Base-by-base conservation (phyloP, 257 asterid genomes). In the Fraxinus quadrangulata region DNA sequence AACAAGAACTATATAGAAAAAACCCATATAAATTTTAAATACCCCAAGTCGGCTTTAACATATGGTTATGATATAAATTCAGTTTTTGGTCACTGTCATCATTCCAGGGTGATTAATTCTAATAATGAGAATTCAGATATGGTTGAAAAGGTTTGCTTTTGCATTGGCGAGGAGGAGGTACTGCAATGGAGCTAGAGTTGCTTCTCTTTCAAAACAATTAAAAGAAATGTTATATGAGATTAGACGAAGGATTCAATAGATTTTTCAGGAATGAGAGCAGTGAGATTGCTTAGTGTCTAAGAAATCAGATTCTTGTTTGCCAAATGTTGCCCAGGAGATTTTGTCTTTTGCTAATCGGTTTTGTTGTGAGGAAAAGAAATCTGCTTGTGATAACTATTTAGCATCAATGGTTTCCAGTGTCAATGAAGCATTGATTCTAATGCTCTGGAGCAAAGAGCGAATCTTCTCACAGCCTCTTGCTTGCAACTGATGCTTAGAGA, bases 331-430 rank as follows among this genome's bases (percentile, higher is more conserved):
- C 63, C 39, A 84, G 71, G 90, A 87, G 78, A 45, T 87, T 26
- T 85, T 84, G 47, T 84, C 83, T 76, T 87, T 84, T 77, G 87
- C 90, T 42, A 87, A 84, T 81, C 83, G 87, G 74, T 87, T 87
- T 76, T 87, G 90, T 78, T 84, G 90, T 51, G 85, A 87, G 59
- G 88, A 78, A 19, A 68, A 82, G 87, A 87, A 87, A 70, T 87
- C 87, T 34, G 80, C 84, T 56, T 82, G 87, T 73, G 88, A 87
- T 70, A 74, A 70, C 71, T 80, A 87, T 70, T 80, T 87, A 74
- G 87, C 88, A 21, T 87, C 85, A 6, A 70, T 84, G 76, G 83
- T 87, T 78, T 78, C 82, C 34, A 83, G 77, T 61, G 75, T 87
- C 11, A 85, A 87, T 12, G 90, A 82, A 79, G 85, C 90, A 54